These are phyloP conservation scores for Pyrenochaeta sp. DNA, from an alignment of 2,329 filamentous ascomycete genomes.

Conservation along the genomic window DNA sequence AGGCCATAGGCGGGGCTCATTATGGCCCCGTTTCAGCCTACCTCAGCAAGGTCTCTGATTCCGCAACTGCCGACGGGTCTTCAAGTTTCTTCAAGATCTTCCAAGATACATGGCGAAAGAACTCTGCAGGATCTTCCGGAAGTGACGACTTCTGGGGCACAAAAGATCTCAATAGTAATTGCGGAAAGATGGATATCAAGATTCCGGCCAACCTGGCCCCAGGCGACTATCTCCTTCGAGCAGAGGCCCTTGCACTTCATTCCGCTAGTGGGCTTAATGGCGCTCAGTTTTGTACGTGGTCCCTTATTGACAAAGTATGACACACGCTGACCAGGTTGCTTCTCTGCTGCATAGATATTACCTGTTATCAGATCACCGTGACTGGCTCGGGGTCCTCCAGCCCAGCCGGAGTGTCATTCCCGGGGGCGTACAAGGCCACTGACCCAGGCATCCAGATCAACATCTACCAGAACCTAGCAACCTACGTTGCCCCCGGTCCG, in stretches of 20 bases:
- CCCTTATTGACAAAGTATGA: no score
- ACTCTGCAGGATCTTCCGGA: constrained; percentile 46
- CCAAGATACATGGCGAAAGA: constrained; percentile 60
- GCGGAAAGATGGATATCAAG: constrained; percentile 58
- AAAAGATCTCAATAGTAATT: constrained; percentile 56
- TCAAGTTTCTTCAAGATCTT: constrained; percentile 66
- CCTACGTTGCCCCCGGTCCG: constrained; percentile 62
- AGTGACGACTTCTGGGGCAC: constrained; percentile 57
- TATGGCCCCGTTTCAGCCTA: constrained; percentile 48
- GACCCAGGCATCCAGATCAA: constrained; percentile 68
- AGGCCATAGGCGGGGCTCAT: constrained; percentile 45
- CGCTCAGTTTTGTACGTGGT: constrained; percentile 56
- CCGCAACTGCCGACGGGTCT: constrained; percentile 59
- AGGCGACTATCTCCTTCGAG: constrained; percentile 61
- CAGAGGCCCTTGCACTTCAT: constrained; percentile 69
- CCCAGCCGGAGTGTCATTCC: constrained; percentile 57
- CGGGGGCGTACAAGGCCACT: constrained; percentile 63
- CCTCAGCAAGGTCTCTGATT: constrained; percentile 53
- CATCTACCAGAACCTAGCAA: constrained; percentile 61
- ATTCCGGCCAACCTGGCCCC: constrained; percentile 62
- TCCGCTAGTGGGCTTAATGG: constrained; percentile 53
- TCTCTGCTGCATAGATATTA: no score
- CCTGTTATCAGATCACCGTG: constrained; percentile 67
- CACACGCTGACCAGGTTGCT: no score
- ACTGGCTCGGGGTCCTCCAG: constrained; percentile 61